A percentile compares a stretch with the other conserved stretches of the same genome.
phyloP scores from a whole-genome alignment of 1,139 yeast species.

The Magnusiomyces paraingens region DNA sequence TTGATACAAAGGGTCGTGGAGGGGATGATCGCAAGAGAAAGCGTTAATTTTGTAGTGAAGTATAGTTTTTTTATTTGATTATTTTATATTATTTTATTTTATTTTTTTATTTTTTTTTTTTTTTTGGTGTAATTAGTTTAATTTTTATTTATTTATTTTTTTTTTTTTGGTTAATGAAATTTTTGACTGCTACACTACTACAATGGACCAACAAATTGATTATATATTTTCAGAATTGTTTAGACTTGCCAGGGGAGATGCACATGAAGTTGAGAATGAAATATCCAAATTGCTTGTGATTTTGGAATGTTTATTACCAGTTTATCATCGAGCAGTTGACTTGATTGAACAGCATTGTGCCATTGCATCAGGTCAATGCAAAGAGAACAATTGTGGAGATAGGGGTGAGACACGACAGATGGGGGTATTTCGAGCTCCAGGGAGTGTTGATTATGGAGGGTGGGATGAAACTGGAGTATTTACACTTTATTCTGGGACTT shows the following conservation, averaged over 20 bases:
- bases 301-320: not conserved
- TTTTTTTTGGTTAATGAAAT: no score
- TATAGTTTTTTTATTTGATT: not conserved
- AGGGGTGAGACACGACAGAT: no score
- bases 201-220: constrained; percentile 2
- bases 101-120: not conserved
- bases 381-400: not conserved
- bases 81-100: not conserved
- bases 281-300: not conserved
- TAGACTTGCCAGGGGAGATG: not conserved
- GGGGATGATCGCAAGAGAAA: constrained; percentile 18
- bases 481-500: not conserved
- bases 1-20: constrained; percentile 22
- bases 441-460: not conserved
- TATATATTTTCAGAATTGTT: not conserved
- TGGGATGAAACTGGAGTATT: not conserved
- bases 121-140: no score
- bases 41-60: constrained; percentile 5
- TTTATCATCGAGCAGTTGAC: not conserved
- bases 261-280: not conserved
- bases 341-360: not conserved
- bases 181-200: no score
- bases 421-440: no score
- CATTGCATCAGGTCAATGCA: not conserved
- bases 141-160: no score